These are phyloP conservation scores for Neurospora sp. DNA, from an alignment of 495 filamentous ascomycete species.

Conservation along the genomic window DNA sequence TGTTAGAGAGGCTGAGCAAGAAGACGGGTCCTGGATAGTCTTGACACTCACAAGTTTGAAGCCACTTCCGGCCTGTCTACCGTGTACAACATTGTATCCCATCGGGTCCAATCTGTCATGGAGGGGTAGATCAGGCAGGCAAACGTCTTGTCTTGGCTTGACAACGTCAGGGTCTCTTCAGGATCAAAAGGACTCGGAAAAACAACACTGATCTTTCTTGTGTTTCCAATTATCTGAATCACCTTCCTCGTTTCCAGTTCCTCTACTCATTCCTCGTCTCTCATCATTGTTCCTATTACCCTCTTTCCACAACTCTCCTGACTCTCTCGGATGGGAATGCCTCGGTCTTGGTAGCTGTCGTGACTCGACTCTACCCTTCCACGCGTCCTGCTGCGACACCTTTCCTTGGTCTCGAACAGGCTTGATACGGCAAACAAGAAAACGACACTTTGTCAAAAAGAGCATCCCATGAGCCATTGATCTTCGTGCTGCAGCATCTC, in stretches of 20 bases:
- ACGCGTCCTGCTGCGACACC: neutral
- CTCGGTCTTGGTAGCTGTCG: neutral
- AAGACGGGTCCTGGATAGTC: neutral
- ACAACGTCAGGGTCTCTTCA: neutral
- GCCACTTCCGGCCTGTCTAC: neutral
- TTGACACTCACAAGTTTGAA: neutral
- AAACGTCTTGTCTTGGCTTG: neutral
- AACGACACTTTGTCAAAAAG: neutral
- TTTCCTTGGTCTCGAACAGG: neutral
- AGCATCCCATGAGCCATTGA: neutral
- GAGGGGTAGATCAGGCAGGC: neutral
- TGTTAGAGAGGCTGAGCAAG: neutral
- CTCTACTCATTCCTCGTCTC: neutral
- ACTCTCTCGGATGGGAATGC: neutral
- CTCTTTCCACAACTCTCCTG: neutral
- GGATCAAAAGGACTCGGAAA: neutral
- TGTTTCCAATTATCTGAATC: neutral
- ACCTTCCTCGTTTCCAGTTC: neutral
- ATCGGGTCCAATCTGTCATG: neutral
- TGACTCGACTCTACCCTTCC: neutral
- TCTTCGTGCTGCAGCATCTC: neutral
- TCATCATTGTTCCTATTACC: neutral
- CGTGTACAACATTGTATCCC: neutral
- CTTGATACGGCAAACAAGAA: neutral
- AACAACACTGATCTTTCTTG: neutral